Evolutionary conservation across 495 filamentous ascomycete genomes (phyloP), one percentile per base, ranked within the genome.

Genomic region (Cladorrhinum samala): DNA sequence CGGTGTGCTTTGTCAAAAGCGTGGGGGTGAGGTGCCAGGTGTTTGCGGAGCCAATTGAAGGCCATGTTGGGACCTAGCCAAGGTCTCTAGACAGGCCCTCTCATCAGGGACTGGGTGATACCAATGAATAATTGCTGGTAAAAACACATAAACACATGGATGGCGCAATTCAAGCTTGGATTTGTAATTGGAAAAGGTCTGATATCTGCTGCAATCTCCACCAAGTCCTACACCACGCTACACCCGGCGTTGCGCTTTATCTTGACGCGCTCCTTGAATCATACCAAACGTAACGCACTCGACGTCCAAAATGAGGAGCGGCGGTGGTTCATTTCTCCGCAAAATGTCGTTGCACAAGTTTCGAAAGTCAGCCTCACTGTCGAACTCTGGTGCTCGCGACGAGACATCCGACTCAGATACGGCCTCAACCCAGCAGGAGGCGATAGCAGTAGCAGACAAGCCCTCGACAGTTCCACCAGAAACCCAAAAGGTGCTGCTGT

Each of bases 401-500:
- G n/a, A n/a, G n/a, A 24, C 24, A 13, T 14, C 42, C 7, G 42
- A 45, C 8, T 7, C 42, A 9, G 52, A 54, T 9, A 23, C 44
- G 46, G 46, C 2, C 19, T 7, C 45, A 36, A 5, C 11, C 27
- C 16, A 18, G 36, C 37, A 37, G 8, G 40, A 33, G 39, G 42
- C 1, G 4, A 20, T 3, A n/a, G n/a, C n/a, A 16, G 20, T 30
- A 3, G 46, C 40, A 21, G 41, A 60, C 3, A 18, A 41, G 16
- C 37, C 43, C 5, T 37, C 46, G 16, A 3, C 14, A 16, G 30
- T 21, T n/a, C 50, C 52, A 0, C 63, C 60, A 14, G 49, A 60
- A 41, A 65, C 61, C 36, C 76, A 79, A 51, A 68, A 70, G 7
- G 68, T 73, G 8, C 58, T 78, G 14, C 54, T 77, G 20, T 53